Conservation (phyloP, 352 stramenopile genomes). For the Globisporangium cederbergense region DNA sequence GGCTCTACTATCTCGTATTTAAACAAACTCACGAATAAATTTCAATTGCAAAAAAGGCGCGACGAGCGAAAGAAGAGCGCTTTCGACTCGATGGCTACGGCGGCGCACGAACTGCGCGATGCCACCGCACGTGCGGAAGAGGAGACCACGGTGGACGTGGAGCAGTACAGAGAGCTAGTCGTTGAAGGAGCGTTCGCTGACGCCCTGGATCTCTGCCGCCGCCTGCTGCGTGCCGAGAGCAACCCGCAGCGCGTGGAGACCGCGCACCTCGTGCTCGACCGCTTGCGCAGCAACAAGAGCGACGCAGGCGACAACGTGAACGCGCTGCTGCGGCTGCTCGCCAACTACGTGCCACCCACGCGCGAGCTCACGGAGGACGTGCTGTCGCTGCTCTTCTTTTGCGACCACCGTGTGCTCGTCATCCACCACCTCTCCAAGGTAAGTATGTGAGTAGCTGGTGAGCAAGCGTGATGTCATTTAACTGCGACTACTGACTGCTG, state of each 20-base stretch:
- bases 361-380: conserved; percentile 71
- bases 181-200: conserved; percentile 40
- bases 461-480: neutral
- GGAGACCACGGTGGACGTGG: conserved; percentile 9
- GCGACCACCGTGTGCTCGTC: conserved; percentile 67
- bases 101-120: neutral
- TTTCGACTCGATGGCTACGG: neutral
- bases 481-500: neutral
- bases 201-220: conserved; percentile 45
- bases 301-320: conserved; percentile 72
- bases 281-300: conserved; percentile 40
- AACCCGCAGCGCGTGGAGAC: conserved; percentile 38
- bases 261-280: conserved; percentile 65
- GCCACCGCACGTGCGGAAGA: neutral
- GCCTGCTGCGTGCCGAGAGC: conserved; percentile 49
- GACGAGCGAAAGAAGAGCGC: no score
- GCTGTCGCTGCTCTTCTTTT: conserved; percentile 67
- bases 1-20: no score
- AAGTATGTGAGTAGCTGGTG: neutral
- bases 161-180: conserved; percentile 45
- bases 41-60: no score
- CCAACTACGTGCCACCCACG: conserved; percentile 70
- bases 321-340: conserved; percentile 64
- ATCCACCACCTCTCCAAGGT: conserved; percentile 83
- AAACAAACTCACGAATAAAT: no score